These are phyloP conservation scores for Phytophthora kernoviae DNA, from an alignment of 352 stramenopile genomes.

Conservation along the genomic window DNA sequence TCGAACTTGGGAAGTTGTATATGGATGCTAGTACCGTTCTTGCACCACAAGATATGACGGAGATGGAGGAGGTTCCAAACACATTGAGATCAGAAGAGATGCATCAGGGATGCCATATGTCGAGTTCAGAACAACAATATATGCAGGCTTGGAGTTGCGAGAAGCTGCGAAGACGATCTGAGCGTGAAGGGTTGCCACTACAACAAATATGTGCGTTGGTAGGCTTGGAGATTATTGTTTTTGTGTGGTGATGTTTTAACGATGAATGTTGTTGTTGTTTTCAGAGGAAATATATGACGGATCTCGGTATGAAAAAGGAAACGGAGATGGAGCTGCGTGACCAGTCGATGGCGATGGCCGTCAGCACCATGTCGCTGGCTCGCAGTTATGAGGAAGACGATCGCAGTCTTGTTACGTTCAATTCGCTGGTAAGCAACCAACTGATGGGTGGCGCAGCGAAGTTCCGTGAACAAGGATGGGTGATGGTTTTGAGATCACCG, in stretches of 20 bases:
- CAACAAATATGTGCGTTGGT: conserved; percentile 17
- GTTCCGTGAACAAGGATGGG: conserved; percentile 25
- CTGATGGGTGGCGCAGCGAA: conserved; percentile 10
- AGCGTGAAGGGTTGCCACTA: conserved; percentile 15
- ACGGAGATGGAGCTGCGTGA: conserved; percentile 16
- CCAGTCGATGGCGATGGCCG: conserved; percentile 6
- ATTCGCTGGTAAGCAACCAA: conserved; percentile 16
- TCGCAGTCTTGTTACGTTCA: conserved; percentile 8
- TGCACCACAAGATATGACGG: neutral
- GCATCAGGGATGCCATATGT: conserved; percentile 17
- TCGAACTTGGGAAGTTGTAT: conserved; percentile 11
- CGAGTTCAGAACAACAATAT: conserved; percentile 12
- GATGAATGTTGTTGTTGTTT: conserved; percentile 3
- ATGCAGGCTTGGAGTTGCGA: conserved; percentile 1
- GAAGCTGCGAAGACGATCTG: conserved; percentile 5
- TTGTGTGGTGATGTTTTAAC: neutral
- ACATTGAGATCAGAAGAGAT: conserved; percentile 18
- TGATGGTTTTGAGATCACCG: conserved; percentile 7
- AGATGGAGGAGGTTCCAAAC: conserved; percentile 2
- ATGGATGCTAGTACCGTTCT: conserved; percentile 8
- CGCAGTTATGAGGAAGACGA: conserved; percentile 17
- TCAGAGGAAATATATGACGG: conserved; percentile 27
- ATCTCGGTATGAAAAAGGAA: conserved; percentile 28
- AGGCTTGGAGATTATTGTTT: neutral
- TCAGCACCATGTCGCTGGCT: conserved; percentile 23